phyloP scores from a whole-genome alignment of 2,329 filamentous ascomycete species.

The Colletotrichum sp. region DNA sequence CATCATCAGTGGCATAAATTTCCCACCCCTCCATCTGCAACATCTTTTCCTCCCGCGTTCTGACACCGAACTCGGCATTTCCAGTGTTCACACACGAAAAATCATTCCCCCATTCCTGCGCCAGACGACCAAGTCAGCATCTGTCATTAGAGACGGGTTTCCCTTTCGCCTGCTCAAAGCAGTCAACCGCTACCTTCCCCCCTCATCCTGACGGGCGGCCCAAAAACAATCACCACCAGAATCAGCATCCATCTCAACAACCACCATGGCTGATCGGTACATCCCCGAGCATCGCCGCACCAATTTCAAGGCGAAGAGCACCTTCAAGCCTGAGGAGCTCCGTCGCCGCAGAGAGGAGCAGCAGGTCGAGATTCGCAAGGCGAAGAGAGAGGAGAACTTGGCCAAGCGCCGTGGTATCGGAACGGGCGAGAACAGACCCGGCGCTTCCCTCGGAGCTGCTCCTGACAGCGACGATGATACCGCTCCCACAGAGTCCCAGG shows the following conservation, averaged over 20 bases:
- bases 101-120: neutral
- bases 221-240: neutral
- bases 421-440: slow-evolving; percentile 77
- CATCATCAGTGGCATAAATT: slow-evolving; percentile 19
- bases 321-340: slow-evolving; percentile 98
- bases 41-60: slow-evolving; percentile 12
- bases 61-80: neutral
- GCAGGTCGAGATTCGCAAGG: slow-evolving; percentile 98
- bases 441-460: slow-evolving; percentile 83
- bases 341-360: slow-evolving; percentile 98
- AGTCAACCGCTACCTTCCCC: neutral
- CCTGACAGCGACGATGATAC: slow-evolving; percentile 98
- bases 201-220: slow-evolving; percentile 3
- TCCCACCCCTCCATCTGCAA: slow-evolving; percentile 13
- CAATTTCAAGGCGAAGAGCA: slow-evolving; percentile 99
- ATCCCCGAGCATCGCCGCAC: slow-evolving; percentile 99
- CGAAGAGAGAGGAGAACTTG: slow-evolving; percentile 98
- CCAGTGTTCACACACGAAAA: neutral
- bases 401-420: slow-evolving; percentile 97
- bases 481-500: slow-evolving; percentile 93
- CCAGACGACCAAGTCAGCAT: neutral
- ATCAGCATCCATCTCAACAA: slow-evolving; percentile 25
- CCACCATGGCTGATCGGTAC: slow-evolving; percentile 95
- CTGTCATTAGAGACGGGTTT: slow-evolving; percentile 1
- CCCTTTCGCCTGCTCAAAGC: neutral